phyloP scores from a whole-genome alignment of 1,284 basidiomycete genomes.

The Hypsizygus ulmarius region DNA sequence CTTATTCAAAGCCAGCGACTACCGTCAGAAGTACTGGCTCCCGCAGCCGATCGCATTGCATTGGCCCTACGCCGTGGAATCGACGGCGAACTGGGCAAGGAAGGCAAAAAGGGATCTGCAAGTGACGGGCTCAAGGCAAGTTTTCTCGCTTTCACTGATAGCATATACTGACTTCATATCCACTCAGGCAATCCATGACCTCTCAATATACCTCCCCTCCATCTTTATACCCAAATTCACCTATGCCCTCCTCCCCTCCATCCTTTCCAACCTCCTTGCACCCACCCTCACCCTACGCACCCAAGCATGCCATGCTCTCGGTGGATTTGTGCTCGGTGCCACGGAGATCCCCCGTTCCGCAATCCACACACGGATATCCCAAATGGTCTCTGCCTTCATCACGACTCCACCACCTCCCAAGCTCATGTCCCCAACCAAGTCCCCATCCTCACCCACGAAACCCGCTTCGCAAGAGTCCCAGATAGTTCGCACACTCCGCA shows the following conservation, averaged over 20 bases:
- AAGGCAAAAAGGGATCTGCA: slow-evolving; percentile 78
- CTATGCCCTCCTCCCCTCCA: slow-evolving; percentile 50
- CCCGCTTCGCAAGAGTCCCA: slow-evolving; percentile 38
- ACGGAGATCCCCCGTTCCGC: slow-evolving; percentile 44
- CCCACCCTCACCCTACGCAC: slow-evolving; percentile 58
- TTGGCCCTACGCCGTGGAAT: slow-evolving; percentile 72
- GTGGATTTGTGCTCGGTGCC: slow-evolving; percentile 58
- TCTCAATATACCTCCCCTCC: slow-evolving; percentile 56
- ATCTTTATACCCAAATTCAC: slow-evolving; percentile 66
- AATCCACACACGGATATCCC: slow-evolving; percentile 52
- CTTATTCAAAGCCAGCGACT: slow-evolving; percentile 68
- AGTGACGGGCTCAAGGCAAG: slow-evolving; percentile 71
- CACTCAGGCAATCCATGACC: slow-evolving; percentile 74
- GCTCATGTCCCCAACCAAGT: slow-evolving; percentile 16
- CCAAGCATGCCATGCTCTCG: slow-evolving; percentile 71
- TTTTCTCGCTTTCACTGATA: slow-evolving; percentile 11
- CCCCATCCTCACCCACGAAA: slow-evolving; percentile 25
- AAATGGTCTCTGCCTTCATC: slow-evolving; percentile 44
- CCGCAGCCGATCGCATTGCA: slow-evolving; percentile 61
- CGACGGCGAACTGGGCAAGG: slow-evolving; percentile 78
- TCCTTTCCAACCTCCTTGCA: slow-evolving; percentile 62
- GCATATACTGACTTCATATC: slow-evolving; percentile 10
- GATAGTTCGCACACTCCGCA: slow-evolving; percentile 63
- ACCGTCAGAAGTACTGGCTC: slow-evolving; percentile 53
- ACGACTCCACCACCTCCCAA: slow-evolving; percentile 32